Percentiles rank a stretch among this genome's conserved stretches.
Conservation (phyloP, 441 rosid genomes). For the Aleurites moluccanus region DNA sequence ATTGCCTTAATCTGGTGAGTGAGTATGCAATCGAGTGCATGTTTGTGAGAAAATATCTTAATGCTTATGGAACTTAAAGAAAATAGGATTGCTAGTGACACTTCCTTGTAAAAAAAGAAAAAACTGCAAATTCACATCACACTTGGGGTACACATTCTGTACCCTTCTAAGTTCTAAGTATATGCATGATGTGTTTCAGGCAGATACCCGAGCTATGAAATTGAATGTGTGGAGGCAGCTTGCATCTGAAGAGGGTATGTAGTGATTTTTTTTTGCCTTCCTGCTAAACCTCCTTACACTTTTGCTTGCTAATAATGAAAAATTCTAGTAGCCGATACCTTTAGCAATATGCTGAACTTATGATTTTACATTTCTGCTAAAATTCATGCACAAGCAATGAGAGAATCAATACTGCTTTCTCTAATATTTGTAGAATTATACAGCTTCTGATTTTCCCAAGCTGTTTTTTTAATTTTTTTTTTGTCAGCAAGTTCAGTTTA, state of each 20-base stretch:
- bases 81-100: background rate
- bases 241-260: slow-evolving; percentile 80
- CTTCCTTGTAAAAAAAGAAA: background rate
- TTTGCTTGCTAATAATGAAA: background rate
- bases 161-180: slow-evolving; percentile 16
- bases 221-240: slow-evolving; percentile 91
- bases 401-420: background rate
- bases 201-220: slow-evolving; percentile 71
- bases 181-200: slow-evolving; percentile 48
- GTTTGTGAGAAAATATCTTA: background rate
- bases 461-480: background rate
- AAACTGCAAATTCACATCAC: background rate
- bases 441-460: background rate
- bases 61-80: background rate
- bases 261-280: background rate
- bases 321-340: background rate
- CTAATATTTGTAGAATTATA: background rate
- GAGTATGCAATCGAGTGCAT: background rate
- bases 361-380: background rate
- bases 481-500: background rate
- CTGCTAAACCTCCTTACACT: background rate
- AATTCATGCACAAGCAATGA: background rate
- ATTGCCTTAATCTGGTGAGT: background rate
- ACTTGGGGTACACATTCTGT: background rate
- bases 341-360: background rate